These are phyloP conservation scores for Ogataea hybrid DNA, from an alignment of 1,139 yeast species.

Conservation along the genomic window DNA sequence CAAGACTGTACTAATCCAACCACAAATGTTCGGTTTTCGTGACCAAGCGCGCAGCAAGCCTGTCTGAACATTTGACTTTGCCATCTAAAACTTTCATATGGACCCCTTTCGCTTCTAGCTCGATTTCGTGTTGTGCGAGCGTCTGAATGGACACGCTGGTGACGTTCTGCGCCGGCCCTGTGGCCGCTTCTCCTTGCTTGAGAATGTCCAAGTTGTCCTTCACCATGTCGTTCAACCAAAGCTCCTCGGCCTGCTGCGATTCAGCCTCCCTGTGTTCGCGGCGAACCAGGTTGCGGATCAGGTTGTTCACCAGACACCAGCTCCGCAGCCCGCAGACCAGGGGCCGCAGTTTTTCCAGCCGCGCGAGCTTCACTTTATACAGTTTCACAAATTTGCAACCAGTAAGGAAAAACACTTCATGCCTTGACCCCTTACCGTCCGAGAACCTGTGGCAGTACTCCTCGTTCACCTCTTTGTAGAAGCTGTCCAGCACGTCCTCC, in stretches of 20 bases:
- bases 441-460: slow-evolving; percentile 11
- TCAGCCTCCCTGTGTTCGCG: slow-evolving; percentile 4
- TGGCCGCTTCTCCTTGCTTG: background rate
- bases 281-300: slow-evolving; percentile 21
- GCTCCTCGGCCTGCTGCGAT: slow-evolving; percentile 2
- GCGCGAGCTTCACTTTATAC: slow-evolving; percentile 23
- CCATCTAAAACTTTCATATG: slow-evolving; percentile 6
- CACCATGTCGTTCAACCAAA: slow-evolving; percentile 22
- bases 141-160: slow-evolving; percentile 14
- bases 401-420: slow-evolving; percentile 15
- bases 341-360: slow-evolving; percentile 19
- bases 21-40: slow-evolving; percentile 18
- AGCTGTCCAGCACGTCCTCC: slow-evolving; percentile 16
- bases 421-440: slow-evolving; percentile 3
- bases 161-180: background rate
- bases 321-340: slow-evolving; percentile 23
- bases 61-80: slow-evolving; percentile 7
- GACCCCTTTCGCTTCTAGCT: slow-evolving; percentile 5
- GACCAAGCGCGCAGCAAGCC: slow-evolving; percentile 9
- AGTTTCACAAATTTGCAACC: slow-evolving; percentile 28
- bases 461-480: slow-evolving; percentile 15
- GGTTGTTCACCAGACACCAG: slow-evolving; percentile 25
- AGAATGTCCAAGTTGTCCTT: slow-evolving; percentile 17
- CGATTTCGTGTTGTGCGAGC: slow-evolving; percentile 16
- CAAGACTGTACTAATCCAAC: slow-evolving; percentile 4